phyloP scores from a whole-genome alignment of 2,329 filamentous ascomycete species.

The Cryphonectria parasitica region DNA sequence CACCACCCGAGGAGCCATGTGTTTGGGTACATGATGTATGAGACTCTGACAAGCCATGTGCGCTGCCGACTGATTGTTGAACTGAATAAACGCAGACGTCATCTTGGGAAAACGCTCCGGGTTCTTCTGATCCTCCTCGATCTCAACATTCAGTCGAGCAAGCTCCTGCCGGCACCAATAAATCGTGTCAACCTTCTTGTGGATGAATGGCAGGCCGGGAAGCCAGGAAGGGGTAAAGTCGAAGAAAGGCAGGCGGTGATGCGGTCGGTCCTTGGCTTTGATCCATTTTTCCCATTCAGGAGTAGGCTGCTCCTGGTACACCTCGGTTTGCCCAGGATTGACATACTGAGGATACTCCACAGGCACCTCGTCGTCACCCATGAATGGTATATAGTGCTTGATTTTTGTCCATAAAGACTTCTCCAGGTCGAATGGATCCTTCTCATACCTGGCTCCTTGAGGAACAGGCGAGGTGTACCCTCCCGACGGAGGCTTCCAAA shows the following conservation, averaged over 20 bases:
- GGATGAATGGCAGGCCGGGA: conserved; percentile 75
- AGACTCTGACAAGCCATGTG: conserved; percentile 97
- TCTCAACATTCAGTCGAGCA: conserved; percentile 86
- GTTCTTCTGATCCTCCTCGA: conserved; percentile 85
- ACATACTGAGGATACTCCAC: conserved; percentile 66
- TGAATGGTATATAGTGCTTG: conserved; percentile 54
- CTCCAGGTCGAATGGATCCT: conserved; percentile 45
- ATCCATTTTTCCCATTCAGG: conserved; percentile 84
- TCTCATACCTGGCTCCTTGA: conserved; percentile 54
- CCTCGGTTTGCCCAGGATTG: conserved; percentile 62
- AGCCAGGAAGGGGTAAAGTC: conserved; percentile 67
- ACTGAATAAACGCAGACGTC: conserved; percentile 98
- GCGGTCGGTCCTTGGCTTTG: conserved; percentile 79
- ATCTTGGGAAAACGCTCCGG: conserved; percentile 87
- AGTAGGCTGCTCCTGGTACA: conserved; percentile 57
- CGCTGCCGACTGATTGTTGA: conserved; percentile 95
- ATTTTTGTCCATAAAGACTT: conserved; percentile 55
- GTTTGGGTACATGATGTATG: conserved; percentile 86
- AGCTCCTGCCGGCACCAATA: conserved; percentile 87
- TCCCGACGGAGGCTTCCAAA: conserved; percentile 66
- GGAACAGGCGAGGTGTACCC: conserved; percentile 65
- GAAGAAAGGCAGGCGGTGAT: conserved; percentile 72
- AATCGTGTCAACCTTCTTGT: conserved; percentile 93
- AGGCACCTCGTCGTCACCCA: conserved; percentile 47
- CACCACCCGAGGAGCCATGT: conserved; percentile 91